Base-by-base conservation (phyloP, 345 rosid species). In the Geranium rotundifolium region DNA sequence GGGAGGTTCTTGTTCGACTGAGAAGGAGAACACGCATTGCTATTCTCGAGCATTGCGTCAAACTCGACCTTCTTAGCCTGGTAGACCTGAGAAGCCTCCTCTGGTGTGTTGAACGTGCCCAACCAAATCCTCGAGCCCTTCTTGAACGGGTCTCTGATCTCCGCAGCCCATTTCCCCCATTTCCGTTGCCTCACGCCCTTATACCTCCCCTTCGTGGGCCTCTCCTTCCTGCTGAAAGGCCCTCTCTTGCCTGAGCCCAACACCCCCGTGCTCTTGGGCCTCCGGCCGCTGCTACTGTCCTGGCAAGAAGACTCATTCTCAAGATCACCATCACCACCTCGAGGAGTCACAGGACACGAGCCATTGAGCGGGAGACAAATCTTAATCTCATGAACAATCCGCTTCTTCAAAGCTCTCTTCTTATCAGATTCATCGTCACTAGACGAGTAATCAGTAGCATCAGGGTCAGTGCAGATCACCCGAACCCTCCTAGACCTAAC, bases 121-220 rank as follows among this genome's bases (percentile, higher is more conserved):
- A 93, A 74, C 97, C 99, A 93, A 39, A 67, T 68, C 66, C 87
- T 81, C 46, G 62, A 39, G 0, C 70, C 71, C 37, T 67, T 81
- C 50, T 78, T 77, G 18, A 81, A 16, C 2, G 99, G 99, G 65
- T 90, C 77, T 4, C 77, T 62, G 57, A 90, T 86, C 74, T 88
- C 96, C 39, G 99, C 97, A 15, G 92, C 89, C 91, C 88, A 90
- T 67, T 78, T 93, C 0, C 99, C 99, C 87, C 97, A 93, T 63
- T 80, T 83, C 58, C 99, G 72, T 63, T 71, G 92, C 72, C 99
- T 72, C 57, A 90, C 87, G 29, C 99, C 99, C 52, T 61, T 69
- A 58, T 58, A 49, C 5, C 69, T 66, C 56, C 71, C 37, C 34
- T 41, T 39, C 0, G 58, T 61, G 1, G 57, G 60, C 46, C 58